Evolutionary conservation across 495 filamentous ascomycete species (phyloP), one percentile per base, ranked within the genome.

Genomic region (Penicillium angulare): DNA sequence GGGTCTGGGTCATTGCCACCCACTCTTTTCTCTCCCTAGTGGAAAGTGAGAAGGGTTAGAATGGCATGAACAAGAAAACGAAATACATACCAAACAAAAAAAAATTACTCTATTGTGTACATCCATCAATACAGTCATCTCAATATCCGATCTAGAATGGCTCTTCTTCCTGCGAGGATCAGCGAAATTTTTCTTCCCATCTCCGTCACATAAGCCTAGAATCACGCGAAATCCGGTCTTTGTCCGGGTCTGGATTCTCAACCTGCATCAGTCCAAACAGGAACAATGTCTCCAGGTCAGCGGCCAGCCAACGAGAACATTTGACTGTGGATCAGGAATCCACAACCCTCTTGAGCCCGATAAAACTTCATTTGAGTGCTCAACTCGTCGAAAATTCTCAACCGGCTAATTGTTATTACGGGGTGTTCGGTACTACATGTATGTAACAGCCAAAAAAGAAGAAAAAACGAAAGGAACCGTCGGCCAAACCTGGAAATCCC

Each of bases 401-500:
- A n/a, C n/a, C n/a, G n/a, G n/a, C n/a, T n/a, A n/a, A n/a, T n/a
- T n/a, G n/a, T n/a, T n/a, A n/a, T n/a, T n/a, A n/a, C n/a, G n/a
- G n/a, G n/a, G n/a, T n/a, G n/a, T 26, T n/a, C 20, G 9, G 20
- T 42, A 23, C 15, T n/a, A 40, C 17, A 8, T 13, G n/a, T 35
- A 15, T 17, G 33, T 20, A 18, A 13, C n/a, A n/a, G n/a, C n/a
- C n/a, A n/a, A n/a, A n/a, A 8, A 7, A 23, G 36, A 40, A 23
- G 24, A 18, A 24, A 16, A 13, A 23, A 6, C 2, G 20, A 8
- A 10, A 12, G 22, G 7, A 23, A 7, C 41, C 16, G 26, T 3
- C 17, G 21, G 22, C 3, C 15, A 15, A 15, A 29, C 47, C 27
- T 18, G 39, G 61, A 64, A 67, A 67, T 51, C 59, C 58, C 58